Conservation (phyloP, 306 rosid genomes). For the Alnus rubra region DNA sequence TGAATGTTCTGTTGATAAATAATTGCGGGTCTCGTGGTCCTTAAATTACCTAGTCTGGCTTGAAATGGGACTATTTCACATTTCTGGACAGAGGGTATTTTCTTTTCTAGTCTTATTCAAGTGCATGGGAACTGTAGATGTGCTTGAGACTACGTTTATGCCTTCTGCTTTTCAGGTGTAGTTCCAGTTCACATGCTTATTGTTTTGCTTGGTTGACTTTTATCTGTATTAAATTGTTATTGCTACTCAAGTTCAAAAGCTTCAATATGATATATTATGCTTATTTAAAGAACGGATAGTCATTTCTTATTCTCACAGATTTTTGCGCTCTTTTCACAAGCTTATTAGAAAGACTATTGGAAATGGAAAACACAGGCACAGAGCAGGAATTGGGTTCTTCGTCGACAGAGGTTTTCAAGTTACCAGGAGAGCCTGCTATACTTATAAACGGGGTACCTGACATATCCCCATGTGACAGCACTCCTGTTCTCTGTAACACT, state of each 20-base stretch:
- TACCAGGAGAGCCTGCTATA: slow-evolving; percentile 83
- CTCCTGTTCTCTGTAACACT: slow-evolving; percentile 10
- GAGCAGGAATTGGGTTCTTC: slow-evolving; percentile 38
- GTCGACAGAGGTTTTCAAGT: slow-evolving; percentile 41
- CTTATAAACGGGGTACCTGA: slow-evolving; percentile 75
- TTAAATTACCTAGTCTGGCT: not conserved
- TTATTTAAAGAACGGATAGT: not conserved
- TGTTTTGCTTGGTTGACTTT: not conserved
- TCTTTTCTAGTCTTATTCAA: not conserved
- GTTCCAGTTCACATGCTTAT: slow-evolving; percentile 2
- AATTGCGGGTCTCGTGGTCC: not conserved
- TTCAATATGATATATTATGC: not conserved
- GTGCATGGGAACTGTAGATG: not conserved
- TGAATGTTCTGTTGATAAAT: not conserved
- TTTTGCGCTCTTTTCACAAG: slow-evolving; percentile 18
- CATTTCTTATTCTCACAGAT: slow-evolving; percentile 21
- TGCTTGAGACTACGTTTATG: not conserved
- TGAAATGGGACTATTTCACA: not conserved
- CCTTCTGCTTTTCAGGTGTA: not conserved
- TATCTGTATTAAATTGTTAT: not conserved
- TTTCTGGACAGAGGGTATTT: not conserved
- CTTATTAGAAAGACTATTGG: slow-evolving; percentile 8
- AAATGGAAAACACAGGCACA: slow-evolving; percentile 46
- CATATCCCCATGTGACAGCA: slow-evolving; percentile 26
- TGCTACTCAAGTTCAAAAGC: not conserved